A percentile compares a stretch with the other conserved stretches of the same genome.
Conservation (phyloP, 2,329 filamentous ascomycete genomes). For the Fonsecaea multimorphosa region DNA sequence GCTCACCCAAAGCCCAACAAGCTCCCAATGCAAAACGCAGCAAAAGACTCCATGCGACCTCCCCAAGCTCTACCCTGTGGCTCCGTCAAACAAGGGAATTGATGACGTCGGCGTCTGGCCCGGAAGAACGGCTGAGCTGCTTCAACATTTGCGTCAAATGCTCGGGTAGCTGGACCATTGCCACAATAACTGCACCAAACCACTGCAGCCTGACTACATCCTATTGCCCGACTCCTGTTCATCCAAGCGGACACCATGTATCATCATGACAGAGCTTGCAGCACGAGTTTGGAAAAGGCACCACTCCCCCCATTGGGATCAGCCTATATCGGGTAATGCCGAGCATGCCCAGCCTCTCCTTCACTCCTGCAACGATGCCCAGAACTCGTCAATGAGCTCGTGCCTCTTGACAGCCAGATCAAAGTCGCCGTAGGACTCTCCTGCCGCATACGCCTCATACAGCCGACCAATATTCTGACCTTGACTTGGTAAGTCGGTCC, state of each 20-base stretch:
- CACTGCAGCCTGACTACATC: neutral
- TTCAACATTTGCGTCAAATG: neutral
- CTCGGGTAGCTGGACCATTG: neutral
- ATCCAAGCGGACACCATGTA: neutral
- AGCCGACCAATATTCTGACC: constrained; percentile 60
- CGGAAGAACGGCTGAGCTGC: neutral
- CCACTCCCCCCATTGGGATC: neutral
- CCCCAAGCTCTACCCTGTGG: neutral
- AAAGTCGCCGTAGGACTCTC: constrained; percentile 52
- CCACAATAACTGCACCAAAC: constrained; percentile 1
- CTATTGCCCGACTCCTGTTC: neutral
- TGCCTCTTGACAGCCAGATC: constrained; percentile 56
- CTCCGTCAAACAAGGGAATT: neutral
- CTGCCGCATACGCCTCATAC: constrained; percentile 62
- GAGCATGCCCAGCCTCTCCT: neutral
- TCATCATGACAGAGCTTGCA: constrained; percentile 1
- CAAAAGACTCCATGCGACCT: neutral
- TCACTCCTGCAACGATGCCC: constrained; percentile 28
- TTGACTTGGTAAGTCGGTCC: constrained; percentile 52
- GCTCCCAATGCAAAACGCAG: no score
- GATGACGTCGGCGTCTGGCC: constrained; percentile 1
- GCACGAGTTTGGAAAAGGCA: neutral
- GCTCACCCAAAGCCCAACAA: neutral
- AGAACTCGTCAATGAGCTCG: constrained; percentile 52
- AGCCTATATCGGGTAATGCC: neutral